These are phyloP conservation scores for Mycosarcoma mackinlayi DNA, from an alignment of 1,284 basidiomycete species.

Conservation along the genomic window DNA sequence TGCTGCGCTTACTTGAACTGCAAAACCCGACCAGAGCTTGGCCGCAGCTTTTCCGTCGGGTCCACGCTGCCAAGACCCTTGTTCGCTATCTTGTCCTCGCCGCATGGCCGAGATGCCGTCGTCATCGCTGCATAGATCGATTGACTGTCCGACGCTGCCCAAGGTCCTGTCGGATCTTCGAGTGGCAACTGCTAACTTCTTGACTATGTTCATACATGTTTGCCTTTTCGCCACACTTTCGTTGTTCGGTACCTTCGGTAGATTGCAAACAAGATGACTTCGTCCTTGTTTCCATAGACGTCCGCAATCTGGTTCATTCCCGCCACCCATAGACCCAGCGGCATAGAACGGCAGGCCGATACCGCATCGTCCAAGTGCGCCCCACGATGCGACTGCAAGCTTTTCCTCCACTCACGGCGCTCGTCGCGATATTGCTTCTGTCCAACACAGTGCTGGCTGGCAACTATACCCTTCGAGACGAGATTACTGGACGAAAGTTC, in stretches of 20 bases:
- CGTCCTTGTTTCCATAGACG: slow-evolving; percentile 1
- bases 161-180: no score
- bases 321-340: background rate
- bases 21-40: slow-evolving; percentile 1
- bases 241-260: background rate
- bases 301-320: slow-evolving; percentile 9
- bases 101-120: slow-evolving; percentile 21
- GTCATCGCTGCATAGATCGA: no score
- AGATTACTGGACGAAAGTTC: slow-evolving; percentile 47
- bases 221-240: background rate
- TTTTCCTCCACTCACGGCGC: slow-evolving; percentile 2
- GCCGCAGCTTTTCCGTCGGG: background rate
- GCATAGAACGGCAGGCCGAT: background rate
- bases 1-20: background rate
- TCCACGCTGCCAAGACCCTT: slow-evolving; percentile 24
- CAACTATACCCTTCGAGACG: slow-evolving; percentile 48
- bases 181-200: no score
- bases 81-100: slow-evolving; percentile 12
- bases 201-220: background rate
- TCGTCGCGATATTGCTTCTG: slow-evolving; percentile 8
- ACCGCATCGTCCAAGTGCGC: background rate
- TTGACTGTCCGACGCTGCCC: no score
- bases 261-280: background rate
- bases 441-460: slow-evolving; percentile 15
- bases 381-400: background rate